A percentile compares a stretch with the other conserved stretches of the same genome.
Evolutionary conservation across 345 rosid genomes (phyloP).

Genomic region (Lagerstroemia speciosa): DNA sequence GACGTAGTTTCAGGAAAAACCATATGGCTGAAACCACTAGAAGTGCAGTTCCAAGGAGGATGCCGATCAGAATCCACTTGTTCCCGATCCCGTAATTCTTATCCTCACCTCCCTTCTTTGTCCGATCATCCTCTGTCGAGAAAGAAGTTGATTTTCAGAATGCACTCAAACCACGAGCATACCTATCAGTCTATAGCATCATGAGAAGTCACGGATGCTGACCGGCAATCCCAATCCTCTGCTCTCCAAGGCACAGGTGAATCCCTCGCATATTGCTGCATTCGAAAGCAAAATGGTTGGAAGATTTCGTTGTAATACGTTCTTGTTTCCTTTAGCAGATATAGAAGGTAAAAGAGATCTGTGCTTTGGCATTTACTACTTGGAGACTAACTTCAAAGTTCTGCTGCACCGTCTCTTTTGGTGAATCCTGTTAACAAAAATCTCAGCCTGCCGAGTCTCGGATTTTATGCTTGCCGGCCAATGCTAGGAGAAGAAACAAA

Average conservation of each 20-base stretch:
- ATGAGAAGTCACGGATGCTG: not conserved
- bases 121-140: not conserved
- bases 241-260: conserved; percentile 23
- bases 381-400: not conserved
- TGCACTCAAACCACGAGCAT: not conserved
- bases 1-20: conserved; percentile 19
- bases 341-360: not conserved
- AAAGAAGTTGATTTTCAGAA: not conserved
- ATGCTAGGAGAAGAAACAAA: not conserved
- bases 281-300: not conserved
- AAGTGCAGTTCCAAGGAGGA: conserved; percentile 14
- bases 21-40: conserved; percentile 6
- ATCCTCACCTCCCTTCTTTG: not conserved
- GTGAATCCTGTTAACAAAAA: not conserved
- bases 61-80: conserved; percentile 19
- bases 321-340: conserved; percentile 1
- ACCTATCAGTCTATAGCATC: not conserved
- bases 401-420: conserved; percentile 1
- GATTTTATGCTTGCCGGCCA: conserved; percentile 4
- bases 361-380: not conserved
- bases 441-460: not conserved
- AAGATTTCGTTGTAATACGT: not conserved
- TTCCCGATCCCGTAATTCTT: not conserved
- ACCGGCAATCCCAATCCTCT: not conserved
- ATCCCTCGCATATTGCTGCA: conserved; percentile 10